These are phyloP conservation scores for Myriosclerotinia duriaeana DNA, from an alignment of 2,329 filamentous ascomycete species.

Conservation along the genomic window DNA sequence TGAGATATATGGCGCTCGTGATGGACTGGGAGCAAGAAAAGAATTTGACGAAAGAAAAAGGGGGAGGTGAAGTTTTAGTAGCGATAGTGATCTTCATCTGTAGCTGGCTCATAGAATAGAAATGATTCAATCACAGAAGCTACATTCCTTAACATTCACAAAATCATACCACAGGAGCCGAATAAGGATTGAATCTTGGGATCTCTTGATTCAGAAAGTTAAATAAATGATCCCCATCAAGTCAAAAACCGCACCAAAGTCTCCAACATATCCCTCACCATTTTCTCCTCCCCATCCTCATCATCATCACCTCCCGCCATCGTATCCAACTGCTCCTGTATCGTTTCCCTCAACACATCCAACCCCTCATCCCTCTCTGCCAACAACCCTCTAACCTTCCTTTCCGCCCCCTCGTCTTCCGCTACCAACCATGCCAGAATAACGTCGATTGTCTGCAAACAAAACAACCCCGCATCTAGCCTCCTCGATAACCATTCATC, in stretches of 20 bases:
- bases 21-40: no score
- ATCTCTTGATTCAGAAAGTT: no score
- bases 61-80: no score
- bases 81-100: no score
- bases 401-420: constrained; percentile 76
- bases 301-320: constrained; percentile 5
- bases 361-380: constrained; percentile 68
- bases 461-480: constrained; percentile 82
- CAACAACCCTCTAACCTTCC: constrained; percentile 62
- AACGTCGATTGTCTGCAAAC: constrained; percentile 78
- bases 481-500: constrained; percentile 72
- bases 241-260: constrained; percentile 54
- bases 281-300: constrained; percentile 42
- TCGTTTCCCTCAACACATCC: constrained; percentile 60
- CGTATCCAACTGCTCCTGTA: constrained; percentile 51
- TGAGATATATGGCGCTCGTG: no score
- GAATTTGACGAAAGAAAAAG: no score
- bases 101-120: no score
- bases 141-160: no score
- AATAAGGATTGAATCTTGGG: no score
- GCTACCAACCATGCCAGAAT: constrained; percentile 88
- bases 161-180: no score
- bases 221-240: constrained; percentile 28
- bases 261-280: constrained; percentile 63
- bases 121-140: no score